Evolutionary conservation across 805 yeast genomes (phyloP), one percentile per base, ranked within the genome.

Genomic region (Ogataea methylovora): DNA sequence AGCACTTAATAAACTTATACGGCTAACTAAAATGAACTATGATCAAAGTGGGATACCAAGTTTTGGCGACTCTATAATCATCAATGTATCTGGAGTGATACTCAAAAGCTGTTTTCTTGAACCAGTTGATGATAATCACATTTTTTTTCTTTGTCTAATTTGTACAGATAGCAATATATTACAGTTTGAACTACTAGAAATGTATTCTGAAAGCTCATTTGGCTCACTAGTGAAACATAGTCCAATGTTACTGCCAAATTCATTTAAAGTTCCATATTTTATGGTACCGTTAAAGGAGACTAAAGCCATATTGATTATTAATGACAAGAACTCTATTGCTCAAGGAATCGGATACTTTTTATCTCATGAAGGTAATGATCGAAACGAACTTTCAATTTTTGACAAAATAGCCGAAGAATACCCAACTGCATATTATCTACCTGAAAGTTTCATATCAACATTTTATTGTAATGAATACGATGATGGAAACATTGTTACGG

Each of bases 191-290:
- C 39, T 49, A 20, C 37, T 36, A 25, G 58, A 54, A 29, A 37
- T 50, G 16, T 49, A 48, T 37, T 12, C 41, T 9, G 11, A 22
- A 4, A 8, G 9, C 10, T 9, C 13, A 4, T 37, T 32, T 18
- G 35, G 25, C 7, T 11, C 31, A 5, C 18, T 42, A 11, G 29
- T 17, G 7, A 35, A 29, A 14, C 39, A 40, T 27, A 26, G 29
- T 10, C 37, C 43, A 5, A 32, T 30, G 1, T 33, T 40, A 13
- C 21, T 54, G 4, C 42, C 49, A n/a, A 49, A 44, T 22, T 38
- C 44, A 8, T 52, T 54, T 36, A 53, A 48, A 17, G 24, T 55
- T 1, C 64, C 64, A 1, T 32, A 42, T 13, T 47, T 46, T 25
- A 25, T 54, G 29, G 33, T 56, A 11, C 49, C 61, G 2, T 36